phyloP scores from a whole-genome alignment of 1,284 basidiomycete species.

The Leccinum subrobustum region DNA sequence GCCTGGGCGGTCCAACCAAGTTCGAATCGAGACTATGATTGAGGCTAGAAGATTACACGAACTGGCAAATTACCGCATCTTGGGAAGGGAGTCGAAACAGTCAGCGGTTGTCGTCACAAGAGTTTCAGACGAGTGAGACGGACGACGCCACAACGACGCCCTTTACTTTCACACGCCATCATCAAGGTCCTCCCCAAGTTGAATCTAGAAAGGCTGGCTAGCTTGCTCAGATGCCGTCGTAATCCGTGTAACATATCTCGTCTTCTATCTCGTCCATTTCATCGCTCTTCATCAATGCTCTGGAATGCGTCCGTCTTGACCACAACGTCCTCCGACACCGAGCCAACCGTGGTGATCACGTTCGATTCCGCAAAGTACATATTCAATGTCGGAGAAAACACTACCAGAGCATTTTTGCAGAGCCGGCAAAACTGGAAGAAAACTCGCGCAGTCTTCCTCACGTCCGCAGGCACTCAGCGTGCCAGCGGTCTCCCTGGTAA shows the following conservation, averaged over 20 bases:
- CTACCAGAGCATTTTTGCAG: conserved; percentile 72
- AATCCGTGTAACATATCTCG: conserved; percentile 29
- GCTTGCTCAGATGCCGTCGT: conserved; percentile 30
- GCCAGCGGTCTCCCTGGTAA: conserved; percentile 71
- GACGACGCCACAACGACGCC: not conserved
- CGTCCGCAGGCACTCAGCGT: conserved; percentile 59
- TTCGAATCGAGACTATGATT: not conserved
- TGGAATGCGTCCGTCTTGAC: conserved; percentile 63
- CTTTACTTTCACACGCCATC: not conserved
- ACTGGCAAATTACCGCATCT: not conserved
- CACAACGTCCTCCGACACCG: conserved; percentile 68
- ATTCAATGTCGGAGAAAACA: conserved; percentile 86
- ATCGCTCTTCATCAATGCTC: conserved; percentile 39
- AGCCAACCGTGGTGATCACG: conserved; percentile 70
- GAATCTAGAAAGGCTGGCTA: conserved; percentile 23
- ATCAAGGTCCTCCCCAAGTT: not conserved
- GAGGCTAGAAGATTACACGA: not conserved
- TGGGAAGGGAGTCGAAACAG: not conserved
- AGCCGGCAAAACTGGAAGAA: conserved; percentile 62
- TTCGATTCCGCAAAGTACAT: conserved; percentile 82
- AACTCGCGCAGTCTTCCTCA: conserved; percentile 72
- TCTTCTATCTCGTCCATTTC: conserved; percentile 19
- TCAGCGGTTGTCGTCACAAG: not conserved
- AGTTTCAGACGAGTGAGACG: not conserved
- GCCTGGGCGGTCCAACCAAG: not conserved